Evolutionary conservation across 768 basidiomycete genomes (phyloP), one percentile per base, ranked within the genome.

Genomic region (Amanita phalloides): DNA sequence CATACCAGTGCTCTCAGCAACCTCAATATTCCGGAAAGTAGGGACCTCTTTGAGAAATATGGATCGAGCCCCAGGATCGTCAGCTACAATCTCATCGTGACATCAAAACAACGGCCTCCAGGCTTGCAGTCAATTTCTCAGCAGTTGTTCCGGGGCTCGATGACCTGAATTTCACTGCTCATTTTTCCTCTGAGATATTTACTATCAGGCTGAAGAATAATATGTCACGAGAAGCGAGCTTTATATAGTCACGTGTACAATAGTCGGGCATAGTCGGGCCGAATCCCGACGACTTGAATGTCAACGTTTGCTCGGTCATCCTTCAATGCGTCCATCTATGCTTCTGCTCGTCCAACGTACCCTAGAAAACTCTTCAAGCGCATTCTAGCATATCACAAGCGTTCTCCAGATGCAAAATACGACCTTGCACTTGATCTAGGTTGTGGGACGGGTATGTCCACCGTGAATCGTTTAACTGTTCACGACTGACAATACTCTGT

Each of bases 351-450:
- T 8, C 90, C 87, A 26, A 84, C 81, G 0, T 90, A 90, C 60
- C 87, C 90, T 3, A 63, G 67, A 3, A 67, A 74, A 23, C 70
- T 90, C 7, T 89, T 78, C 62, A 76, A 85, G 23, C 67, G 75
- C 38, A 67, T 90, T 39, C 79, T 80, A 58, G 61, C 68, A 3
- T 85, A 79, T 59, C 88, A 90, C 58, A 56, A 57, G 10, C 56
- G 50, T 10, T 58, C 53, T 32, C 51, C 53, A 9, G 57, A 53
- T 42, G 45, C 47, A 20, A 55, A 63, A 49, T 86, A 79, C 75
- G 71, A 78, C 11, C 69, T 66, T 14, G 86, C 84, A 0, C 71
- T 89, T 0, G 90, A 93, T 58, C 62, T 90, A 2, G 89, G 90
- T 3, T 91, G 90, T 65, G 89, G 90, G 25, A 87, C 90, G n/a